phyloP scores from a whole-genome alignment of 2,329 filamentous ascomycete species.

The Penicillium sp. region DNA sequence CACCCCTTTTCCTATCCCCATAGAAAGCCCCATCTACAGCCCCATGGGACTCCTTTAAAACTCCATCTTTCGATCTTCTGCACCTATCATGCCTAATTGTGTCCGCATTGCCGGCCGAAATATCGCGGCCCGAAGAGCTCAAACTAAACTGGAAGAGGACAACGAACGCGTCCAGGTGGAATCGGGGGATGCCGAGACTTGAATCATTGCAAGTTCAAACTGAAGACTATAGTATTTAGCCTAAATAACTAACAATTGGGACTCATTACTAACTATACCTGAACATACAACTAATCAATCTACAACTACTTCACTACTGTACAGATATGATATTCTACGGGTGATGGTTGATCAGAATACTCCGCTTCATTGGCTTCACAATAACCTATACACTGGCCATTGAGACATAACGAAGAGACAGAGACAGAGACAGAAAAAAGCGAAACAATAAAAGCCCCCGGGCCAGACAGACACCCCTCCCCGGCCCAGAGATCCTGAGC shows the following conservation, averaged over 20 bases:
- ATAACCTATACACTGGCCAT: slow-evolving; percentile 5
- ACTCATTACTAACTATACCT: neutral
- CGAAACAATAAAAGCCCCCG: slow-evolving; percentile 7
- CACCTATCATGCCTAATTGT: neutral
- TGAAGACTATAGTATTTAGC: too few species aligned
- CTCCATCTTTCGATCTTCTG: neutral
- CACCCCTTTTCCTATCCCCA: too few species aligned
- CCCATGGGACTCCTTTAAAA: neutral
- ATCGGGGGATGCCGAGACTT: neutral
- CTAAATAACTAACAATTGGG: neutral
- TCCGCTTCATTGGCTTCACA: slow-evolving; percentile 11
- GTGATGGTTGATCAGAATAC: neutral
- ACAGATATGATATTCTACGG: neutral
- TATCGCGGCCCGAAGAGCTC: neutral
- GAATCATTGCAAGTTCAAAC: neutral
- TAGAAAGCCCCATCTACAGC: neutral
- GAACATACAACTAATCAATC: neutral
- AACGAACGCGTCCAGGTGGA: neutral
- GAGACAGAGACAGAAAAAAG: neutral
- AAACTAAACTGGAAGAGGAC: neutral
- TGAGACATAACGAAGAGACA: slow-evolving; percentile 7
- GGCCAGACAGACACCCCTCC: slow-evolving; percentile 13
- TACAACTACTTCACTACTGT: neutral
- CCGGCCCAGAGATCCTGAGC: slow-evolving; percentile 12
- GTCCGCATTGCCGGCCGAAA: neutral